Evolutionary conservation across 192 early-diverging fungal genomes (phyloP).

Genomic region (Geosiphon pyriformis): DNA sequence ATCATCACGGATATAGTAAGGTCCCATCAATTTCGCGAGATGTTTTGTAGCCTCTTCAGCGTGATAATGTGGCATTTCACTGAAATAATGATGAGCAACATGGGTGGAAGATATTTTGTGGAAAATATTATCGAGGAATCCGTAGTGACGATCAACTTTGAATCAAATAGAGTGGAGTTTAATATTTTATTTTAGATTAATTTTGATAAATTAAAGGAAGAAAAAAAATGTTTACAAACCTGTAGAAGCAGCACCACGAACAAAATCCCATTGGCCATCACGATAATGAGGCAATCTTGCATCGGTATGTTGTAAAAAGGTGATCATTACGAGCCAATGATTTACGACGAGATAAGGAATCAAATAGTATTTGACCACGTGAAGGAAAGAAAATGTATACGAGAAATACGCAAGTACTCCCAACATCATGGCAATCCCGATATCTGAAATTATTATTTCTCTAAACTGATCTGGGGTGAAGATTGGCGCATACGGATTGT

Average conservation of each 20-base stretch:
- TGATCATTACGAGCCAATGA: constrained; percentile 95
- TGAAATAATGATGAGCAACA: constrained; percentile 94
- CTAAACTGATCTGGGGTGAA: constrained; percentile 70
- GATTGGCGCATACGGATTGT: constrained; percentile 72
- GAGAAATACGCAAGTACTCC: constrained; percentile 47
- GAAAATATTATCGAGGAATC: constrained; percentile 79
- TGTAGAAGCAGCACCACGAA: constrained; percentile 79
- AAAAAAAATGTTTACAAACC: background rate
- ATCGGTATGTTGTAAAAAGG: constrained; percentile 92
- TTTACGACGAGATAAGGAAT: constrained; percentile 92
- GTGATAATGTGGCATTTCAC: constrained; percentile 97
- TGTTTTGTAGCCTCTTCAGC: constrained; percentile 80
- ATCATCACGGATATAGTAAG: constrained; percentile 73
- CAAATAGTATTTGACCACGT: constrained; percentile 79
- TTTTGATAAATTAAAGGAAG: background rate
- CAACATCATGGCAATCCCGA: constrained; percentile 60
- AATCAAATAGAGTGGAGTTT: constrained; percentile 5
- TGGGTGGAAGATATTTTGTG: constrained; percentile 85
- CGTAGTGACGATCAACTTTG: constrained; percentile 87
- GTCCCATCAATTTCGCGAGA: constrained; percentile 74
- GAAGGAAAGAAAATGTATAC: constrained; percentile 45
- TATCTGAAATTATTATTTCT: constrained; percentile 68
- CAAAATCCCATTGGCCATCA: constrained; percentile 82
- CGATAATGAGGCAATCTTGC: constrained; percentile 84
- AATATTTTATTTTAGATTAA: background rate